Conservation (phyloP, 2,329 filamentous ascomycete genomes). For the Leptographium lundbergii region DNA sequence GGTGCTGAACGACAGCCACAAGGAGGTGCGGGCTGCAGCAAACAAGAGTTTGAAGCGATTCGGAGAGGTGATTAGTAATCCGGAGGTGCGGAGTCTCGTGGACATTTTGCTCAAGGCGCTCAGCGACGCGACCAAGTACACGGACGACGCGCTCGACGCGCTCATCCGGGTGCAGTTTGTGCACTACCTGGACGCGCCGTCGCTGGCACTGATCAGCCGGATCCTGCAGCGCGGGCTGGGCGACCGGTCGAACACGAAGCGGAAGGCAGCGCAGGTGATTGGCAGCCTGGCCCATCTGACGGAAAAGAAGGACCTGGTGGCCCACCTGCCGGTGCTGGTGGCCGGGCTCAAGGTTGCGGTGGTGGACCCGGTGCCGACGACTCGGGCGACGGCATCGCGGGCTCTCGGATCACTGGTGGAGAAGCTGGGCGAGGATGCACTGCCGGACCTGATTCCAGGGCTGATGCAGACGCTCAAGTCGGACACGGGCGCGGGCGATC, state of each 20-base stretch:
- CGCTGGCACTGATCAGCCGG: conserved; percentile 83
- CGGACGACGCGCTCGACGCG: conserved; percentile 83
- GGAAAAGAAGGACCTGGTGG: conserved; percentile 83
- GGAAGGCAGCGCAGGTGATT: conserved; percentile 94
- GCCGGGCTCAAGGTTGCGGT: conserved; percentile 79
- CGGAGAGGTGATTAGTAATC: conserved; percentile 95
- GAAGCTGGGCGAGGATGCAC: conserved; percentile 90
- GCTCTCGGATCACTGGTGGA: conserved; percentile 94
- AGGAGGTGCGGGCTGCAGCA: conserved; percentile 82
- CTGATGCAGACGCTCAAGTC: conserved; percentile 97
- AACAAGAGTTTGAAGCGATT: conserved; percentile 96
- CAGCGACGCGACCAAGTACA: conserved; percentile 94
- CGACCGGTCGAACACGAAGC: conserved; percentile 87
- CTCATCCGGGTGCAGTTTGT: conserved; percentile 98
- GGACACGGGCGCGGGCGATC: conserved; percentile 89
- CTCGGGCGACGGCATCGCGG: conserved; percentile 89
- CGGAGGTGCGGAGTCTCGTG: conserved; percentile 88
- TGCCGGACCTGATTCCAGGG: conserved; percentile 93
- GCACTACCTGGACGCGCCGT: conserved; percentile 96
- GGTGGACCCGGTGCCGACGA: conserved; percentile 92
- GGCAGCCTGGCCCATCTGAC: conserved; percentile 94
- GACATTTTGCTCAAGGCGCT: conserved; percentile 88
- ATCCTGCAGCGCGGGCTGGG: conserved; percentile 87
- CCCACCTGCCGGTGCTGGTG: conserved; percentile 84
- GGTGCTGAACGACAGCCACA: conserved; percentile 94